phyloP scores from a whole-genome alignment of 305 asterid genomes.

The Fraxinus platypoda region DNA sequence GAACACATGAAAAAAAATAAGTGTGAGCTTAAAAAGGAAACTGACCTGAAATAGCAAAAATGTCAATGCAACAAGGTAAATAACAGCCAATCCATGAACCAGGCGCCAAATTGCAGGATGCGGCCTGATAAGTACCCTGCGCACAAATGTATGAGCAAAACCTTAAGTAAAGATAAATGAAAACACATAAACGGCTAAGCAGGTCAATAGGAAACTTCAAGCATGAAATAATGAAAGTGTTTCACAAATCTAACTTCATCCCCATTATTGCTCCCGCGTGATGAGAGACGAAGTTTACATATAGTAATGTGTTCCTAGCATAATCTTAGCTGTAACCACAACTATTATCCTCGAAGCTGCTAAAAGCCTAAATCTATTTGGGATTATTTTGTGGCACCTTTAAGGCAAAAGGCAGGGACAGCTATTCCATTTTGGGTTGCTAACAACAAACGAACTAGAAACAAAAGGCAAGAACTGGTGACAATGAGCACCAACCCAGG shows the following conservation, averaged over 20 bases:
- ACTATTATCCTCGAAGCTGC: not conserved
- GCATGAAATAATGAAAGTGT: not conserved
- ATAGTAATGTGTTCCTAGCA: not conserved
- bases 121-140: slow-evolving; percentile 92
- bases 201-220: slow-evolving; percentile 15
- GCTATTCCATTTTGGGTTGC: not conserved
- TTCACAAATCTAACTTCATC: not conserved
- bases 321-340: not conserved
- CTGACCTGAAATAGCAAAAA: slow-evolving; percentile 97
- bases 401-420: not conserved
- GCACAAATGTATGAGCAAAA: slow-evolving; percentile 10
- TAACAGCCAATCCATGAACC: slow-evolving; percentile 96
- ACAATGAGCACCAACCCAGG: not conserved
- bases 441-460: not conserved
- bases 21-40: not conserved
- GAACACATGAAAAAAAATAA: slow-evolving; percentile 3
- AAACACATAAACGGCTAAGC: not conserved
- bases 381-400: not conserved
- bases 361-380: not conserved
- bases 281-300: not conserved
- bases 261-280: not conserved
- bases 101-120: slow-evolving; percentile 99
- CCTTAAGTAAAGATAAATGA: not conserved
- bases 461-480: not conserved
- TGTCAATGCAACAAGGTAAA: slow-evolving; percentile 84